Evolutionary conservation across 345 rosid species (phyloP).

Genomic region (Lepidium sativum): DNA sequence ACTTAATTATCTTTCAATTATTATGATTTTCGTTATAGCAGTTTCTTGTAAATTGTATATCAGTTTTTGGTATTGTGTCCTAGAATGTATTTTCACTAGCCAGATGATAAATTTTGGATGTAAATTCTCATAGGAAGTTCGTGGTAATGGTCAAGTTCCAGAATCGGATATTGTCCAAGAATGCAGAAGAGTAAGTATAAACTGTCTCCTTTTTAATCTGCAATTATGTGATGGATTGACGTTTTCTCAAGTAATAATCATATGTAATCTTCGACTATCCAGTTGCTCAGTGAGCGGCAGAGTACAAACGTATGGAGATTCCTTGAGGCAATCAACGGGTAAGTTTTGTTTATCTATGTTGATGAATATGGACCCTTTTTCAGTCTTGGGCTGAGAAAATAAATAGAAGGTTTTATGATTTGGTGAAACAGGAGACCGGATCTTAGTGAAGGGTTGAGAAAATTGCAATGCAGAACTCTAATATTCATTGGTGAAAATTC

Average conservation of each 20-base stretch:
- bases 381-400: neutral
- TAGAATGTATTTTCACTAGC: neutral
- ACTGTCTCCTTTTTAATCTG: neutral
- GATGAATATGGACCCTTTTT: neutral
- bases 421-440: constrained; percentile 67
- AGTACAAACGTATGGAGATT: constrained; percentile 69
- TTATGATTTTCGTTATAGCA: neutral
- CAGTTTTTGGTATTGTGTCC: neutral
- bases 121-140: constrained; percentile 58
- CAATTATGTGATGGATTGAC: neutral
- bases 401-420: neutral
- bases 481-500: constrained; percentile 89
- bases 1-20: neutral
- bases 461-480: constrained; percentile 65
- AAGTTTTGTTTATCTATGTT: constrained; percentile 7
- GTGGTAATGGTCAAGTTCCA: constrained; percentile 65
- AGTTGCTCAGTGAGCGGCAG: constrained; percentile 83
- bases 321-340: constrained; percentile 87
- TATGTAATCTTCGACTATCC: constrained; percentile 18
- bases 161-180: constrained; percentile 74
- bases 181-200: constrained; percentile 69
- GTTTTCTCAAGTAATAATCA: constrained; percentile 2
- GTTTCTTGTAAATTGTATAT: neutral
- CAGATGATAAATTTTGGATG: constrained; percentile 21
- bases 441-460: constrained; percentile 66